Evolutionary conservation across 129 eudicot species (phyloP).

Genomic region (Flaveria bidentis): DNA sequence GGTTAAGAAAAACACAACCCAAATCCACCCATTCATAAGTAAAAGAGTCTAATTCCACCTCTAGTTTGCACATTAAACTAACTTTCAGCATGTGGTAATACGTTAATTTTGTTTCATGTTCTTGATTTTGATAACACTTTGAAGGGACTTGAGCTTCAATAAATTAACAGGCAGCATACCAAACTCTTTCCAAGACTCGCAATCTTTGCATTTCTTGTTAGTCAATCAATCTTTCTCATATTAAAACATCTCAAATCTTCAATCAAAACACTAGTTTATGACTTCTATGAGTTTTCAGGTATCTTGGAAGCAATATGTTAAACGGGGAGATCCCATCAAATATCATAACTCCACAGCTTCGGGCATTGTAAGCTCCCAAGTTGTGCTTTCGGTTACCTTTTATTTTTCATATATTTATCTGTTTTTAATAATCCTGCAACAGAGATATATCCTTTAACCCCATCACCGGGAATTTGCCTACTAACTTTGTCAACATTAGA

Average conservation of each 20-base stretch:
- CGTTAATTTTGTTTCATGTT: slow-evolving; percentile 18
- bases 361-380: slow-evolving; percentile 50
- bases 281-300: slow-evolving; percentile 43
- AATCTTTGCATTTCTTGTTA: slow-evolving; percentile 62
- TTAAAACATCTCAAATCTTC: slow-evolving; percentile 3
- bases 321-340: slow-evolving; percentile 56
- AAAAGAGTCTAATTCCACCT: background rate
- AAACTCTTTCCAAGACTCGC: slow-evolving; percentile 47
- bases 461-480: slow-evolving; percentile 58
- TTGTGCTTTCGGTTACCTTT: background rate
- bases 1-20: background rate
- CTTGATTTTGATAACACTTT: slow-evolving; percentile 14
- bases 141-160: slow-evolving; percentile 84
- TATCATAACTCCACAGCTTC: slow-evolving; percentile 51
- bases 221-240: slow-evolving; percentile 22
- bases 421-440: slow-evolving; percentile 18
- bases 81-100: slow-evolving; percentile 3
- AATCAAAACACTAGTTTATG: slow-evolving; percentile 10
- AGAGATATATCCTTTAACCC: slow-evolving; percentile 77
- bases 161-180: slow-evolving; percentile 65
- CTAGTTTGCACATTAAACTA: slow-evolving; percentile 15
- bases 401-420: background rate
- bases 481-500: slow-evolving; percentile 39
- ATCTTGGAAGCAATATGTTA: slow-evolving; percentile 71
- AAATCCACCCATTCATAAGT: background rate